Conservation (phyloP, 306 rosid species). For the Notholithocarpus densiflorus region DNA sequence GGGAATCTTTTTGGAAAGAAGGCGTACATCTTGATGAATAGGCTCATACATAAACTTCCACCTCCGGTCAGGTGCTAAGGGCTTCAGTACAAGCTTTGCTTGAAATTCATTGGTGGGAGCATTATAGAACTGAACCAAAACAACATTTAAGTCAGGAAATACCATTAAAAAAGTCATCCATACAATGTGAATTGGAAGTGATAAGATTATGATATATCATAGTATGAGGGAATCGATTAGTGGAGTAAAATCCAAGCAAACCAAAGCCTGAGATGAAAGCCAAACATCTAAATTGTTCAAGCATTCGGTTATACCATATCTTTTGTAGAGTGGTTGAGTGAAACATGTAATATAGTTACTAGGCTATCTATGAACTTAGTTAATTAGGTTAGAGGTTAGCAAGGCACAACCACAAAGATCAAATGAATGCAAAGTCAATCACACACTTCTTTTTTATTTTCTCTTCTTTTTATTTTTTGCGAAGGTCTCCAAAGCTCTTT, state of each 20-base stretch:
- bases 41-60: constrained; percentile 91
- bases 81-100: constrained; percentile 86
- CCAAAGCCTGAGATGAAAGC: not conserved
- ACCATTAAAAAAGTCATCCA: not conserved
- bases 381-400: not conserved
- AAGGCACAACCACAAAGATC: not conserved
- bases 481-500: too few relatives aligned
- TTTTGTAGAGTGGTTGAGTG: not conserved
- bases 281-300: not conserved
- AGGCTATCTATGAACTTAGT: not conserved
- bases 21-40: constrained; percentile 59
- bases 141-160: not conserved
- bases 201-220: not conserved
- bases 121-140: constrained; percentile 70
- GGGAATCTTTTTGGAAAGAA: constrained; percentile 88
- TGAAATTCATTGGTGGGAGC: constrained; percentile 74
- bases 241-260: not conserved
- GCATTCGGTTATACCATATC: not conserved
- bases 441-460: not conserved
- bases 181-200: not conserved
- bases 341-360: not conserved
- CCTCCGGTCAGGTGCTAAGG: constrained; percentile 68
- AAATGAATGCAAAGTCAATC: not conserved
- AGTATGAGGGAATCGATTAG: not conserved
- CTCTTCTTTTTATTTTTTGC: too few relatives aligned